phyloP scores from a whole-genome alignment of 768 basidiomycete genomes.

The Kwoniella pini region DNA sequence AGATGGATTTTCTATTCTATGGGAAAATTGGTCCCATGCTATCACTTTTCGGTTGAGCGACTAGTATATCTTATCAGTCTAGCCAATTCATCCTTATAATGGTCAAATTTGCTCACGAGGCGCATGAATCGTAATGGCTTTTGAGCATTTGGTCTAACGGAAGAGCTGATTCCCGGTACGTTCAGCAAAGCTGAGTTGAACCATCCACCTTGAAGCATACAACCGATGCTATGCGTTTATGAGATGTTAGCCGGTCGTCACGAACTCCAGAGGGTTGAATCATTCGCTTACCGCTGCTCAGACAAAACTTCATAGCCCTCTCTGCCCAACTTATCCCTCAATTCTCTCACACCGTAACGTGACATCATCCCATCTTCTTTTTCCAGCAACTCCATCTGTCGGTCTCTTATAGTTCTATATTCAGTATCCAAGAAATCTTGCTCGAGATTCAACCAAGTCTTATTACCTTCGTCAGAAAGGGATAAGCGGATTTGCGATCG shows the following conservation, averaged over 20 bases:
- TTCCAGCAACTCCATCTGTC: slow-evolving; percentile 49
- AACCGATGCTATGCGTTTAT: slow-evolving; percentile 30
- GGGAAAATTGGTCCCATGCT: slow-evolving; percentile 41
- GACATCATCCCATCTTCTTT: slow-evolving; percentile 45
- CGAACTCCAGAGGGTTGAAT: background rate
- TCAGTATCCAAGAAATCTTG: slow-evolving; percentile 42
- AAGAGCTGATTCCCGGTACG: slow-evolving; percentile 19
- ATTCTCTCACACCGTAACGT: slow-evolving; percentile 25
- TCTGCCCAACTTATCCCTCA: slow-evolving; percentile 39
- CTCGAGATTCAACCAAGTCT: slow-evolving; percentile 46
- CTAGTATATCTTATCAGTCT: slow-evolving; percentile 16
- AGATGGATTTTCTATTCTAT: slow-evolving; percentile 25
- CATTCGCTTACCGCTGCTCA: slow-evolving; percentile 36
- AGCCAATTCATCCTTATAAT: no score
- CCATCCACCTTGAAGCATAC: slow-evolving; percentile 50
- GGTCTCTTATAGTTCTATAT: slow-evolving; percentile 42
- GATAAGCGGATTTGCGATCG: slow-evolving; percentile 42
- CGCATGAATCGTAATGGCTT: slow-evolving; percentile 41
- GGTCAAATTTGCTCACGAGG: slow-evolving; percentile 44
- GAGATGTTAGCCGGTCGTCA: background rate
- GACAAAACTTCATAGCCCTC: slow-evolving; percentile 43
- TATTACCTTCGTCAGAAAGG: slow-evolving; percentile 34
- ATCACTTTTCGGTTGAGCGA: slow-evolving; percentile 38
- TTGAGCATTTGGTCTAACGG: slow-evolving; percentile 25
- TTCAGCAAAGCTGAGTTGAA: slow-evolving; percentile 40